These are phyloP conservation scores for Metschnikowia noctiluminum DNA, from an alignment of 805 yeast genomes.

Conservation along the genomic window DNA sequence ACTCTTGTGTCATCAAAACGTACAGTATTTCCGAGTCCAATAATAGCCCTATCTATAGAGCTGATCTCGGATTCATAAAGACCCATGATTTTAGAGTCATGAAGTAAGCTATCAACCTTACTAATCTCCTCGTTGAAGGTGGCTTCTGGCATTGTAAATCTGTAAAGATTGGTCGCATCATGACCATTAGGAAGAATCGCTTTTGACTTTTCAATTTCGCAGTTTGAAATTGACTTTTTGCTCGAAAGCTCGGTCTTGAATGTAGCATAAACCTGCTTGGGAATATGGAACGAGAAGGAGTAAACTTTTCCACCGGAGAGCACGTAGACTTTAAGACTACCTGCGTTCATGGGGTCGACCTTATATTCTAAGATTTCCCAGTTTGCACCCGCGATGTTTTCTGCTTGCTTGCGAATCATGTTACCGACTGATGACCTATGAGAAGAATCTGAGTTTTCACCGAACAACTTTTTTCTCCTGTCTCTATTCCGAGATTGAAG, in stretches of 20 bases:
- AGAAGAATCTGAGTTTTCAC: constrained; percentile 51
- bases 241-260: constrained; percentile 51
- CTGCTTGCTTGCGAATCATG: constrained; percentile 75
- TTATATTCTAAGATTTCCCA: constrained; percentile 86
- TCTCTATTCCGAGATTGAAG: constrained; percentile 67
- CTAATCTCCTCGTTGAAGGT: constrained; percentile 52
- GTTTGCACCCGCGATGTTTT: constrained; percentile 64
- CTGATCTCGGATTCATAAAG: constrained; percentile 73
- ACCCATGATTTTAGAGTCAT: constrained; percentile 58
- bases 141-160: constrained; percentile 65
- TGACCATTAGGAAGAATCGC: constrained; percentile 72
- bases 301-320: constrained; percentile 71
- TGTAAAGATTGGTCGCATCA: constrained; percentile 51
- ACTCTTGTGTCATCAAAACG: constrained; percentile 63
- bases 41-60: constrained; percentile 67
- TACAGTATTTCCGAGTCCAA: constrained; percentile 74
- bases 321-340: constrained; percentile 74
- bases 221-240: constrained; percentile 39
- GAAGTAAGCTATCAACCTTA: constrained; percentile 60
- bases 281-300: constrained; percentile 66
- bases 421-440: constrained; percentile 62
- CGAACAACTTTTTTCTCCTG: constrained; percentile 77
- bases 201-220: constrained; percentile 55
- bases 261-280: constrained; percentile 68
- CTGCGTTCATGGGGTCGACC: constrained; percentile 52